These are phyloP conservation scores for Cercis canadensis DNA, from an alignment of 306 rosid genomes.

Conservation along the genomic window DNA sequence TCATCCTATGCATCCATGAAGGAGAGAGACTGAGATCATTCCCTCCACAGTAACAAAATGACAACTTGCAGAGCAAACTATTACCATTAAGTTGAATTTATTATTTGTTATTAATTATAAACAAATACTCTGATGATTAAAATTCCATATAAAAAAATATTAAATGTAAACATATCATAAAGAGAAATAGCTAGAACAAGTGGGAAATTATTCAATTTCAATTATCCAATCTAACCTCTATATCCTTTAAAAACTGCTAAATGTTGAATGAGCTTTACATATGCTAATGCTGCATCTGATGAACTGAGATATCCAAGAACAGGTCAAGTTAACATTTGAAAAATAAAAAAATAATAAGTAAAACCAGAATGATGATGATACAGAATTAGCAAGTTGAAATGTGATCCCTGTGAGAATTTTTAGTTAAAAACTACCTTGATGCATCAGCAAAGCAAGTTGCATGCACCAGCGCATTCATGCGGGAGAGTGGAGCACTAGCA, in stretches of 20 bases:
- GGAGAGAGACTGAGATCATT: constrained; percentile 10
- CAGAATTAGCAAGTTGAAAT: constrained; percentile 31
- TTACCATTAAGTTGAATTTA: not conserved
- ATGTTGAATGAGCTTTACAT: constrained; percentile 94
- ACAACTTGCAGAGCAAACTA: constrained; percentile 19
- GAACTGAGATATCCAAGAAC: constrained; percentile 61
- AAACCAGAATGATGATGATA: constrained; percentile 14
- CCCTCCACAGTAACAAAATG: constrained; percentile 17
- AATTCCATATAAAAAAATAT: constrained; percentile 9
- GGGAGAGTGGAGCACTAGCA: constrained; percentile 77
- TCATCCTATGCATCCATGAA: constrained; percentile 14
- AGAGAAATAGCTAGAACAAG: not conserved
- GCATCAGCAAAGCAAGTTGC: constrained; percentile 95
- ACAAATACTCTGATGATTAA: constrained; percentile 8
- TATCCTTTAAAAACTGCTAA: constrained; percentile 88
- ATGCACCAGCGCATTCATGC: constrained; percentile 80
- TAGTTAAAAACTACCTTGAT: constrained; percentile 69
- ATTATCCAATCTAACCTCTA: constrained; percentile 69
- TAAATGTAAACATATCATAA: constrained; percentile 16
- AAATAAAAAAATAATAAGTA: not conserved
- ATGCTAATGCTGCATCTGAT: constrained; percentile 88
- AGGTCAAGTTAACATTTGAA: constrained; percentile 22
- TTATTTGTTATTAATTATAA: constrained; percentile 12
- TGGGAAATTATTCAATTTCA: constrained; percentile 22
- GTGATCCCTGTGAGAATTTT: constrained; percentile 33